These are phyloP conservation scores for Tulasnella sp. DNA, from an alignment of 768 basidiomycete species.

Conservation along the genomic window DNA sequence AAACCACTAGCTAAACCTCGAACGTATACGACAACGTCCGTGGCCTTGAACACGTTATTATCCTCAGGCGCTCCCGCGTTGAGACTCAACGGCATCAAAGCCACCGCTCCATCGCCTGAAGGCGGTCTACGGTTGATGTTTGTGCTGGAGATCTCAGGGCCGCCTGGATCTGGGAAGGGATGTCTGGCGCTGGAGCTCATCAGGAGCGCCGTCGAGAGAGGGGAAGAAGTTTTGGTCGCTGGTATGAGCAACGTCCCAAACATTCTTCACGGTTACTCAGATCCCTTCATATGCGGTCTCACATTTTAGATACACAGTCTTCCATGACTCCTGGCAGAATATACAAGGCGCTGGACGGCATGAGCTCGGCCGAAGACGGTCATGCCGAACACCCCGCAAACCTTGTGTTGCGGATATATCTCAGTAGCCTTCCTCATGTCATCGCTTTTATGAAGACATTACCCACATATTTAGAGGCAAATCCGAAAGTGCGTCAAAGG, in stretches of 20 bases:
- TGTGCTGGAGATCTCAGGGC: slow-evolving; percentile 7
- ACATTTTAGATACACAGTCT: not conserved
- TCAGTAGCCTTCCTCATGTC: not conserved
- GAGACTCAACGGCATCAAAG: not conserved
- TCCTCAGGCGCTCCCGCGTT: not conserved
- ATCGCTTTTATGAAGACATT: slow-evolving; percentile 4
- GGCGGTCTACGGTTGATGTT: not conserved
- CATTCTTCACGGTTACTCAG: not conserved
- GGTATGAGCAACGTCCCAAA: no score
- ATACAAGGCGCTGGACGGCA: not conserved
- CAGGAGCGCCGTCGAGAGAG: not conserved
- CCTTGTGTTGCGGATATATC: not conserved
- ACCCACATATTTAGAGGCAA: not conserved
- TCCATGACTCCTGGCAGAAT: slow-evolving; percentile 4
- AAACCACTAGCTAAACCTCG: not conserved
- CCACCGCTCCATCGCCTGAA: not conserved
- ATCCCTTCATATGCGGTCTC: no score
- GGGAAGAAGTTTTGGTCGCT: not conserved
- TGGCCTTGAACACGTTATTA: not conserved
- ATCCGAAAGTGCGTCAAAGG: not conserved
- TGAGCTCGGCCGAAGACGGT: not conserved
- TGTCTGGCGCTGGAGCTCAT: slow-evolving; percentile 12
- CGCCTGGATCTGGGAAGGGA: slow-evolving; percentile 9
- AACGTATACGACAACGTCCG: slow-evolving; percentile 2
- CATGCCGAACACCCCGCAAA: slow-evolving; percentile 1